Evolutionary conservation across 2,329 filamentous ascomycete genomes (phyloP).

Genomic region (Albifimbria verrucaria): DNA sequence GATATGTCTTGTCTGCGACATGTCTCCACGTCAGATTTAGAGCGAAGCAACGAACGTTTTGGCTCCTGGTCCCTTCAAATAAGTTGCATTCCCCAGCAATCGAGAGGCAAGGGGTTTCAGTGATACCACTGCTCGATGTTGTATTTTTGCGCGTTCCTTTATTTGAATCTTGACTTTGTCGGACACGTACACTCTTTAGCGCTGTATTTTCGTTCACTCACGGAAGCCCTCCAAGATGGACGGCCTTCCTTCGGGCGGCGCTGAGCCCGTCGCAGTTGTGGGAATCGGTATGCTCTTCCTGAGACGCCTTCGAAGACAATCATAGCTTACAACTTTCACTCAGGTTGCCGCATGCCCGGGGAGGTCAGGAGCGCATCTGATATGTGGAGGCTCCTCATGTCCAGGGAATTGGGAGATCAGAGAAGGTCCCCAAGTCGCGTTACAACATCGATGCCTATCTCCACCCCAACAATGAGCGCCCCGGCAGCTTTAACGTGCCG

Average conservation of each 20-base stretch:
- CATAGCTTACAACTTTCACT: neutral
- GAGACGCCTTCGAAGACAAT: neutral
- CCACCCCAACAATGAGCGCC: neutral
- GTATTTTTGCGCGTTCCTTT: too few relatives aligned
- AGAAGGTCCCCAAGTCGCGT: neutral
- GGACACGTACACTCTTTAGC: too few relatives aligned
- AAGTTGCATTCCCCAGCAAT: too few relatives aligned
- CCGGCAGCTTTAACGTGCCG: neutral
- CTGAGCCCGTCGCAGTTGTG: slow-evolving; percentile 2
- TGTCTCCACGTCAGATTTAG: neutral
- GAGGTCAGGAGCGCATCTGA: neutral
- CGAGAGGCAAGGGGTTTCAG: too few relatives aligned
- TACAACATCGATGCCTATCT: neutral
- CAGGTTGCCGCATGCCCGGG: neutral
- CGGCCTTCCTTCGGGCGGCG: neutral
- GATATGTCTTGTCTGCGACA: neutral
- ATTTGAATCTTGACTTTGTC: too few relatives aligned
- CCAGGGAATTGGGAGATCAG: neutral
- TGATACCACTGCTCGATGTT: too few relatives aligned
- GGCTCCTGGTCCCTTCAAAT: too few relatives aligned
- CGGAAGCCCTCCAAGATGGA: neutral
- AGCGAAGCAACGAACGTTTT: neutral
- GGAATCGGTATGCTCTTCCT: slow-evolving; percentile 1
- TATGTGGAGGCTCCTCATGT: neutral
- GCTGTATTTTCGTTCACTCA: neutral